These are phyloP conservation scores for Tricharina praecox DNA, from an alignment of 495 filamentous ascomycete species.

Conservation along the genomic window DNA sequence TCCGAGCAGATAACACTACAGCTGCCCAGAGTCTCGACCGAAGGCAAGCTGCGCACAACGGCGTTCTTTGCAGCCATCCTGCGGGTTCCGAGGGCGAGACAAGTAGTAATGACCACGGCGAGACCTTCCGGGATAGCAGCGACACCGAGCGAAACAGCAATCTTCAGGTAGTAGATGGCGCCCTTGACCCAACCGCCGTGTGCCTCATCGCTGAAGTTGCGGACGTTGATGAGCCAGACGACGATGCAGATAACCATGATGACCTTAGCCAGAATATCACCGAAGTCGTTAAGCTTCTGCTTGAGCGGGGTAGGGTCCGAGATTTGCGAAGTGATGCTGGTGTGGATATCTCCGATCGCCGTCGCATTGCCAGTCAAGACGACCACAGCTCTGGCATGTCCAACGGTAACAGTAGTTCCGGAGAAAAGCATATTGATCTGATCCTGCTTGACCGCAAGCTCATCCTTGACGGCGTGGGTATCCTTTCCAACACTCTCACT, in stretches of 20 bases:
- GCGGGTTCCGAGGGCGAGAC: slow-evolving; percentile 80
- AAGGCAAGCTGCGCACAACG: slow-evolving; percentile 86
- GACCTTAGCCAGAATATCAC: slow-evolving; percentile 89
- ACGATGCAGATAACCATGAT: slow-evolving; percentile 92
- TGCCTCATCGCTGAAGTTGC: slow-evolving; percentile 84
- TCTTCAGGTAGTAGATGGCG: slow-evolving; percentile 99
- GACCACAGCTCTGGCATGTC: slow-evolving; percentile 81
- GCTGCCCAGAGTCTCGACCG: slow-evolving; percentile 94
- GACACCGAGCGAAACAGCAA: slow-evolving; percentile 94
- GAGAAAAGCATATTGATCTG: slow-evolving; percentile 97
- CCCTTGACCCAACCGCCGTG: slow-evolving; percentile 94
- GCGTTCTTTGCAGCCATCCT: slow-evolving; percentile 99
- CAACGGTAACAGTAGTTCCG: slow-evolving; percentile 90
- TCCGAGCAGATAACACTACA: slow-evolving; percentile 99
- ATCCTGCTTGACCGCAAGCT: slow-evolving; percentile 87
- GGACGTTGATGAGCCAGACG: slow-evolving; percentile 97
- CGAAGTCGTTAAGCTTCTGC: slow-evolving; percentile 97
- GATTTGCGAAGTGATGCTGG: slow-evolving; percentile 95
- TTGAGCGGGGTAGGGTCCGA: slow-evolving; percentile 94
- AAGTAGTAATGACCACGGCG: slow-evolving; percentile 95
- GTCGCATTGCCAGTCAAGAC: slow-evolving; percentile 80
- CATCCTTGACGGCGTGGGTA: slow-evolving; percentile 47
- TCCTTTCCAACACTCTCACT: slow-evolving; percentile 95
- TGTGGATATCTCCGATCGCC: slow-evolving; percentile 96
- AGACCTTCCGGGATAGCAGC: slow-evolving; percentile 95